Conservation (phyloP, 1,284 basidiomycete species). For the Fomitopsis palustris region DNA sequence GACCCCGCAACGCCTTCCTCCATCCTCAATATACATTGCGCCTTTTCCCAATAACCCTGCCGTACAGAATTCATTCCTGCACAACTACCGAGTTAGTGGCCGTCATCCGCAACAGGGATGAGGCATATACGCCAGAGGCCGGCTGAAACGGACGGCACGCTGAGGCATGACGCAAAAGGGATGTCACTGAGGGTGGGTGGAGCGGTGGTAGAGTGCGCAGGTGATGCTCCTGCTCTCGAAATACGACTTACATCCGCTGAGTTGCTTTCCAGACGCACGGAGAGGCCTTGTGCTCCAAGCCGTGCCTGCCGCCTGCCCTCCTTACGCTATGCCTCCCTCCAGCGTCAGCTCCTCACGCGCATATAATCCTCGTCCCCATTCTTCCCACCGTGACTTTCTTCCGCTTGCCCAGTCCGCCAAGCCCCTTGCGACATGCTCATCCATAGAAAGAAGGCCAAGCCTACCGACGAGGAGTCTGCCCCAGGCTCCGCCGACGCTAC, state of each 20-base stretch:
- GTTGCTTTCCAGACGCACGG: neutral
- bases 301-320: neutral
- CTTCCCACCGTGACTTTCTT: neutral
- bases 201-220: neutral
- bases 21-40: no score
- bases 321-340: neutral
- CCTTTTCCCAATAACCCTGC: no score
- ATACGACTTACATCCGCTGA: neutral
- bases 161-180: neutral
- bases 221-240: neutral
- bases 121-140: neutral
- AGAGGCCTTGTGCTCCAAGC: neutral
- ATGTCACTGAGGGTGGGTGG: neutral
- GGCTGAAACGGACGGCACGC: neutral
- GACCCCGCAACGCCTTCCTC: neutral
- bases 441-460: conserved; percentile 3
- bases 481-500: neutral
- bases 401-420: conserved; percentile 11
- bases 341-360: neutral
- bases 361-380: neutral
- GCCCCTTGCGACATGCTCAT: conserved; percentile 11
- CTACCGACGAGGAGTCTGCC: conserved; percentile 6
- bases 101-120: no score
- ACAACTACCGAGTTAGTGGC: no score
- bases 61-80: no score